These are phyloP conservation scores for Cucurbita moschata DNA, from an alignment of 306 rosid genomes.

Conservation along the genomic window DNA sequence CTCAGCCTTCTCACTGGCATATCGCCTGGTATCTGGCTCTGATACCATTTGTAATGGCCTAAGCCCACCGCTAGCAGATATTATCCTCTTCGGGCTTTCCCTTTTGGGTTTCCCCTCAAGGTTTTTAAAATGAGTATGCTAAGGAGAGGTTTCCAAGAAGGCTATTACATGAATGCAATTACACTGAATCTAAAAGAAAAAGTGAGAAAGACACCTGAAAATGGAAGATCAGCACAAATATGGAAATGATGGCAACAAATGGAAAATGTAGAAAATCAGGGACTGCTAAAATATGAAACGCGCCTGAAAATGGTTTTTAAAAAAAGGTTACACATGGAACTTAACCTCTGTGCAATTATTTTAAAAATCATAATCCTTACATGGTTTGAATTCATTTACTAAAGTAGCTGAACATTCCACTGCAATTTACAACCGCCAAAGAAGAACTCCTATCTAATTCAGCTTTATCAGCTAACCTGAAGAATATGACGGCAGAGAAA, in stretches of 20 bases:
- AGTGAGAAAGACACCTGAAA: not conserved
- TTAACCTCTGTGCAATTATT: not conserved
- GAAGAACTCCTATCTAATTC: not conserved
- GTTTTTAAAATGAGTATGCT: too few relatives aligned
- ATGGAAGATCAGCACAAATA: not conserved
- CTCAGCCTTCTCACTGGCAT: too few relatives aligned
- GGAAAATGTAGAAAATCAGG: not conserved
- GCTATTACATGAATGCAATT: not conserved
- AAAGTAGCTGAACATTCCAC: not conserved
- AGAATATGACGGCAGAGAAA: slow-evolving; percentile 60
- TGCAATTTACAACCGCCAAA: not conserved
- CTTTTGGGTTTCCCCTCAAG: too few relatives aligned
- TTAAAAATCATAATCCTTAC: not conserved
- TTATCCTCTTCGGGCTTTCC: too few relatives aligned
- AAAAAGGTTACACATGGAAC: not conserved
- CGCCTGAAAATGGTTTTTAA: not conserved
- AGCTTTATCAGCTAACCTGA: slow-evolving; percentile 31
- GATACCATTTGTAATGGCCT: too few relatives aligned
- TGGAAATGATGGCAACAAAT: not conserved
- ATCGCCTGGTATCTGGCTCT: too few relatives aligned
- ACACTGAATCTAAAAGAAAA: not conserved
- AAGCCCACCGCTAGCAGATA: too few relatives aligned
- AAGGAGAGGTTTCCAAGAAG: too few relatives aligned
- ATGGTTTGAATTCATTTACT: not conserved
- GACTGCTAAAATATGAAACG: not conserved